A percentile compares a stretch with the other conserved stretches of the same genome.
These are phyloP conservation scores for Dianthus caryophyllus DNA, from an alignment of 148 eudicot species.

Conservation along the genomic window DNA sequence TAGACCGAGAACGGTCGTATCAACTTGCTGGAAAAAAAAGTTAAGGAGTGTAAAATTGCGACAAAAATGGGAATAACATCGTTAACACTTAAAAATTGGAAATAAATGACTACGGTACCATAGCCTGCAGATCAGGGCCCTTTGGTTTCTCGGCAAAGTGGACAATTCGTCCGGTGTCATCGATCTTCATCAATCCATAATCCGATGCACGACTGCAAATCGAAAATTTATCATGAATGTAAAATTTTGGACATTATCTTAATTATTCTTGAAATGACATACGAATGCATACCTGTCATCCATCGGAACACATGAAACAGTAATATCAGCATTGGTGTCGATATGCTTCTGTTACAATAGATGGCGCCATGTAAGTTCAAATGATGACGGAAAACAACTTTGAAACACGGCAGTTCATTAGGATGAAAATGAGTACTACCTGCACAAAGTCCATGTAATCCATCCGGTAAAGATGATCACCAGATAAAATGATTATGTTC, in stretches of 20 bases:
- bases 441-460: constrained; percentile 83
- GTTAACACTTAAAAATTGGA: constrained; percentile 1
- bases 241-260: background rate
- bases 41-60: background rate
- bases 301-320: constrained; percentile 96
- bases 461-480: constrained; percentile 91
- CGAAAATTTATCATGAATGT: constrained; percentile 6
- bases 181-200: constrained; percentile 63
- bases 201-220: constrained; percentile 52
- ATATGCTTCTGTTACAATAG: constrained; percentile 59
- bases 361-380: constrained; percentile 4
- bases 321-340: constrained; percentile 81
- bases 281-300: constrained; percentile 57
- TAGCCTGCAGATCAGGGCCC: constrained; percentile 59
- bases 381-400: background rate
- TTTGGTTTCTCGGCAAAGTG: constrained; percentile 87
- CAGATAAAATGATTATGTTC: constrained; percentile 66
- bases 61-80: background rate
- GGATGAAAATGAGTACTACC: constrained; percentile 26
- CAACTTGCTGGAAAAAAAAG: constrained; percentile 57
- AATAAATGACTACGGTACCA: constrained; percentile 36
- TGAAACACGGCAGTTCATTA: background rate
- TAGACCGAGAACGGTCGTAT: constrained; percentile 59
- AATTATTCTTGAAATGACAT: background rate
- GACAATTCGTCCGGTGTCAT: constrained; percentile 56